These are phyloP conservation scores for Mycena vitilis DNA, from an alignment of 768 basidiomycete genomes.

Conservation along the genomic window DNA sequence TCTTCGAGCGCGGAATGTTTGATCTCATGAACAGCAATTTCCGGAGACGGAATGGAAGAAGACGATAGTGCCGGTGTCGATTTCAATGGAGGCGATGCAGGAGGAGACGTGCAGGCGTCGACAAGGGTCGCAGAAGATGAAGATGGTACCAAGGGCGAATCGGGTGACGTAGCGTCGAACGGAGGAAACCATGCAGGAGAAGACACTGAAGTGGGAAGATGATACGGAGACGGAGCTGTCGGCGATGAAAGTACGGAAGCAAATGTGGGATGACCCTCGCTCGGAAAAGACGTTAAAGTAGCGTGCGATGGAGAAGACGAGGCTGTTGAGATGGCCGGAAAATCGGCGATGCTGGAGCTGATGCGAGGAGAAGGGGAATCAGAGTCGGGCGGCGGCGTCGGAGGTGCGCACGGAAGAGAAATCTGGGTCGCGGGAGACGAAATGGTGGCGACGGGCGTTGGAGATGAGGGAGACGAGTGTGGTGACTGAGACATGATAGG, in stretches of 20 bases:
- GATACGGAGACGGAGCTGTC: conserved; percentile 4
- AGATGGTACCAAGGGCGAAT: conserved; percentile 25
- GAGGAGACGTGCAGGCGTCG: conserved; percentile 16
- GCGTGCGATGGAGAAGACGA: conserved; percentile 30
- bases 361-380: conserved; percentile 27
- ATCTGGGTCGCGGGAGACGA: conserved; percentile 6
- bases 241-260: conserved; percentile 29
- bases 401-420: conserved; percentile 31
- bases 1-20: no score
- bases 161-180: conserved; percentile 22
- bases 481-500: conserved; percentile 25
- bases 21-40: no score
- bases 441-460: no score
- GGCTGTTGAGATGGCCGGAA: conserved; percentile 21
- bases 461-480: conserved; percentile 19
- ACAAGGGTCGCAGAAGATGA: conserved; percentile 32
- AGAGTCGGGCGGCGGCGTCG: conserved; percentile 36
- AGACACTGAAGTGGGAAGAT: conserved; percentile 31
- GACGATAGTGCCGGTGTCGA: conserved; percentile 4
- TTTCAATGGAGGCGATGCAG: conserved; percentile 9
- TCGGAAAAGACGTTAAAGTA: conserved; percentile 24
- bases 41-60: no score
- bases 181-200: conserved; percentile 37
- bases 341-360: conserved; percentile 14
- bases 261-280: conserved; percentile 23